Base-by-base conservation (phyloP, 2,329 filamentous ascomycete genomes). In the Metarhizium guizhouense region DNA sequence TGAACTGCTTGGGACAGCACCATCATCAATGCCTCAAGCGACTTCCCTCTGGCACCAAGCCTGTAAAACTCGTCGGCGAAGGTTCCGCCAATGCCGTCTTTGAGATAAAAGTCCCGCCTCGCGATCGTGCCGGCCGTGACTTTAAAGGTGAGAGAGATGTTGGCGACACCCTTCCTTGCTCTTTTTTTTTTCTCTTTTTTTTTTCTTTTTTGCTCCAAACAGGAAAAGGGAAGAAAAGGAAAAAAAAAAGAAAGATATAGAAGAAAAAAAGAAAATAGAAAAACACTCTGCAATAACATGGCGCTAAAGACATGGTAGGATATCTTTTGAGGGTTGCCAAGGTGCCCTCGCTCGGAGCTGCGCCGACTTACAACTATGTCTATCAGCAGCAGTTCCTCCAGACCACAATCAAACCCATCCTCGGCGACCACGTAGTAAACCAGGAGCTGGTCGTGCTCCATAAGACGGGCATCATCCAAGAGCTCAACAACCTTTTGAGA, bases 61-160 rank as follows among this genome's bases (percentile, higher is more conserved):
- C 70, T 14, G 59, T 70, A 52, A 66, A 68, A 53, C 72, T 82
- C 56, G 70, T 83, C 25, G 80, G 78, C 30, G 88, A 94, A 68
- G 89, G 88, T 29, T 85, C 87, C 29, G 88, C 89, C 54, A 93
- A 94, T 68, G 79, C 86, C 53, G 85, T 92, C 59, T 91, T 88
- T 64, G 78, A 79, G 61, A 76, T 88, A 55, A 72, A 74, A 49
- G 58, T 76, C 20, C 69, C 73, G 4, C 63, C 69, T 56, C 63
- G 63, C 56, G 61, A 68, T 54, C 58, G 66, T 42, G 60, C 68
- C 47, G 62, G 63, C 47, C 60, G 62, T 6, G 61, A 66, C 58
- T 69, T 69, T 61, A 70, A 63, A 65, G 71, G 67, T 76, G 68
- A 58, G 66, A 30, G 7, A 43, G 6, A 36, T 13, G 13, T 36